phyloP scores from a whole-genome alignment of 202 grass and related monocot species.

The Bolboschoenoplectus hybrid region DNA sequence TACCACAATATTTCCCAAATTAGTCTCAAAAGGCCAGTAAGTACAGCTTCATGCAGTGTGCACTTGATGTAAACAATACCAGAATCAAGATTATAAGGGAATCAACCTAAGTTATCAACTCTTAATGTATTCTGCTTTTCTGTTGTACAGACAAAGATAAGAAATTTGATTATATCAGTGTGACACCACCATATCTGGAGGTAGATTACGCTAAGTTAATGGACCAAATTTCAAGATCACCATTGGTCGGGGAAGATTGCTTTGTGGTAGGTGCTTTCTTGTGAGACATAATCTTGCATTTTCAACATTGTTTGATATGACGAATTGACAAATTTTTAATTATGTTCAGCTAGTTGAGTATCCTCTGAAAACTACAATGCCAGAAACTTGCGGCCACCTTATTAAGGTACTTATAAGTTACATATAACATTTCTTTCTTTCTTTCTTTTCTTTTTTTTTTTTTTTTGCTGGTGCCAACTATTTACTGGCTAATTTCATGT shows the following conservation, averaged over 20 bases:
- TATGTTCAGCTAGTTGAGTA: constrained; percentile 81
- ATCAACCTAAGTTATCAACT: background rate
- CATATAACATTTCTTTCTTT: constrained; percentile 14
- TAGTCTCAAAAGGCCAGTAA: background rate
- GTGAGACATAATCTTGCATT: constrained; percentile 27
- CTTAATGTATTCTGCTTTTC: constrained; percentile 1
- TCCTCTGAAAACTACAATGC: constrained; percentile 77
- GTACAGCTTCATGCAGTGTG: background rate
- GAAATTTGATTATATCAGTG: constrained; percentile 93
- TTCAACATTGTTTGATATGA: constrained; percentile 35
- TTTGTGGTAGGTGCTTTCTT: constrained; percentile 73
- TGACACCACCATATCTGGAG: constrained; percentile 86
- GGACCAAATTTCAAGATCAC: constrained; percentile 70
- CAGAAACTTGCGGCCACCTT: constrained; percentile 76
- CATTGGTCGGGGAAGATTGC: constrained; percentile 91
- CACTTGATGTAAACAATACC: constrained; percentile 1
- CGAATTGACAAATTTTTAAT: constrained; percentile 33
- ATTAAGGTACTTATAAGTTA: constrained; percentile 53
- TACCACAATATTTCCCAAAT: background rate
- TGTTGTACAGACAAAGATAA: constrained; percentile 52
- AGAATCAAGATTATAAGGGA: background rate
- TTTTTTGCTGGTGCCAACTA: background rate
- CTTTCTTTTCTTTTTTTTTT: background rate
- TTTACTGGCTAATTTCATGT: constrained; percentile 39
- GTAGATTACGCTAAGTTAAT: constrained; percentile 84